These are phyloP conservation scores for Thermothielavioides terrestris DNA, from an alignment of 495 filamentous ascomycete species.

Conservation along the genomic window DNA sequence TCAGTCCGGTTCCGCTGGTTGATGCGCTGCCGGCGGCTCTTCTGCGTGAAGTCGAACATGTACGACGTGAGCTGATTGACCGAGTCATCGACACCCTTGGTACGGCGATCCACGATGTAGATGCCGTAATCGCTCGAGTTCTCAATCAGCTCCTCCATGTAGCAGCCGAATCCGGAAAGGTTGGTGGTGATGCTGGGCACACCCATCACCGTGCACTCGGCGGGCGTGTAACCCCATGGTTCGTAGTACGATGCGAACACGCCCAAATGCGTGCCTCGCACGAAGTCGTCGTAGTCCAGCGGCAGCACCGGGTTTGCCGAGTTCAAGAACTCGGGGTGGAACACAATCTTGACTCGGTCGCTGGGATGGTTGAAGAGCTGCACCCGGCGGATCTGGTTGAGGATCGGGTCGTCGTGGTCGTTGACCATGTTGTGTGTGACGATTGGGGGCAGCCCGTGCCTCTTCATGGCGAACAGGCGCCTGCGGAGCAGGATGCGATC, in stretches of 20 bases:
- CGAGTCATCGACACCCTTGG: constrained; percentile 93
- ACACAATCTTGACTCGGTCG: constrained; percentile 94
- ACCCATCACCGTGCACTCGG: constrained; percentile 98
- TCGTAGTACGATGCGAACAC: constrained; percentile 98
- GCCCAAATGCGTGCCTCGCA: constrained; percentile 90
- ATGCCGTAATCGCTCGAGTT: constrained; percentile 97
- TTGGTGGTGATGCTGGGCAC: constrained; percentile 98
- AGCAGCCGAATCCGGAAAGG: constrained; percentile 94
- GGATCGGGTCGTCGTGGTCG: constrained; percentile 83
- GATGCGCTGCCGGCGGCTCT: constrained; percentile 91
- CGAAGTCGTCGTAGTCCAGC: constrained; percentile 96
- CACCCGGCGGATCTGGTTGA: constrained; percentile 93
- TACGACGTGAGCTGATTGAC: constrained; percentile 87
- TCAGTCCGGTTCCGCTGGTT: constrained; percentile 99
- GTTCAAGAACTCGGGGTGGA: constrained; percentile 96
- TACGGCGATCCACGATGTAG: constrained; percentile 93
- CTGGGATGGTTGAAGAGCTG: constrained; percentile 93
- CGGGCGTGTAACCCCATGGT: constrained; percentile 97
- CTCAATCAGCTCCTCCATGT: constrained; percentile 99
- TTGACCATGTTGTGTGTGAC: constrained; percentile 99
- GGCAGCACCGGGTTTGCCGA: constrained; percentile 92
- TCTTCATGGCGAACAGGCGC: constrained; percentile 91
- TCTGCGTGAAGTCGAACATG: constrained; percentile 93
- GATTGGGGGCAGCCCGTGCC: constrained; percentile 79
- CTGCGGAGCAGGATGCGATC: constrained; percentile 90